Conservation (phyloP, 1,139 yeast genomes). For the Candida gigantensis region DNA sequence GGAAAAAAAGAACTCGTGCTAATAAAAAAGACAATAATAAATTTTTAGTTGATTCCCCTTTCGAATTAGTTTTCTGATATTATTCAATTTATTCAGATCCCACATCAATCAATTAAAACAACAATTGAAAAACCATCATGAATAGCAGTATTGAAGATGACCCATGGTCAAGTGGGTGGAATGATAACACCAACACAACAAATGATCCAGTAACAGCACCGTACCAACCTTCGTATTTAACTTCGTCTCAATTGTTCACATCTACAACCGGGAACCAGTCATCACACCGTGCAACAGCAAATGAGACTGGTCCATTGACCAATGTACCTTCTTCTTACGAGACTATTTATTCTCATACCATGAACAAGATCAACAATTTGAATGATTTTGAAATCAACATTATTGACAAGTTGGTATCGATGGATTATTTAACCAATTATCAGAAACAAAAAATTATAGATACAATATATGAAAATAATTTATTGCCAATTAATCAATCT, state of each 20-base stretch:
- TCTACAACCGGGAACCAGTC: slow-evolving; percentile 3
- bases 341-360: slow-evolving; percentile 21
- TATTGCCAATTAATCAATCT: slow-evolving; percentile 33
- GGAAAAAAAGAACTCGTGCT: too few species aligned
- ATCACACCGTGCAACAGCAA: slow-evolving; percentile 5
- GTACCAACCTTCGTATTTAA: slow-evolving; percentile 19
- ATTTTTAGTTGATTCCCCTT: too few species aligned
- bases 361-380: slow-evolving; percentile 24
- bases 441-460: slow-evolving; percentile 39
- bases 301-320: slow-evolving; percentile 10
- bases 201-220: slow-evolving; percentile 6
- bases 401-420: slow-evolving; percentile 29
- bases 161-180: slow-evolving; percentile 50
- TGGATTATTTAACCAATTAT: slow-evolving; percentile 29
- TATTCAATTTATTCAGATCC: too few species aligned
- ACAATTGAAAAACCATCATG: too few species aligned
- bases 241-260: slow-evolving; percentile 29
- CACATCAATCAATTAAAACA: too few species aligned
- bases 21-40: too few species aligned
- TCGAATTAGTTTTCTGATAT: too few species aligned
- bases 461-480: slow-evolving; percentile 37
- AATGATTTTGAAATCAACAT: slow-evolving; percentile 34
- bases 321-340: slow-evolving; percentile 30
- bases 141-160: slow-evolving; percentile 32
- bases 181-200: slow-evolving; percentile 14